Evolutionary conservation across 441 rosid genomes (phyloP).

Genomic region (Mallotus japonicus): DNA sequence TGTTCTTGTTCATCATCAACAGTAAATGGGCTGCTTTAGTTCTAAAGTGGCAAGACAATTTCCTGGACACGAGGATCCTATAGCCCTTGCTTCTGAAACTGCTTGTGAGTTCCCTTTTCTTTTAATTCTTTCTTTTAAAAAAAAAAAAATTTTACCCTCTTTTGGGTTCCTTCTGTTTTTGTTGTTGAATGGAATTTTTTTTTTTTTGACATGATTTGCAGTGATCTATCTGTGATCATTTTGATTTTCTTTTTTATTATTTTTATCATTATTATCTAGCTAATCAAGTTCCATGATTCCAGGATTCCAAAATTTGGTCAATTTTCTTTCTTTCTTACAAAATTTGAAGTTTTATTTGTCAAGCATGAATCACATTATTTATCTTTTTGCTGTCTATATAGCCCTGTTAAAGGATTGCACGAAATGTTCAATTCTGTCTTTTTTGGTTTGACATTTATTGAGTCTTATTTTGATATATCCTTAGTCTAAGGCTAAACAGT

Average conservation of each 20-base stretch:
- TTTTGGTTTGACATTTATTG: not conserved
- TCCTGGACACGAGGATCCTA: slow-evolving; percentile 82
- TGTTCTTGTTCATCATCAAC: too few relatives aligned
- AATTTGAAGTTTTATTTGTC: not conserved
- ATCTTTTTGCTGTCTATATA: too few relatives aligned
- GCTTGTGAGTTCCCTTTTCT: slow-evolving; percentile 59
- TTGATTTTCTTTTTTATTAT: not conserved
- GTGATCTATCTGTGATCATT: too few relatives aligned
- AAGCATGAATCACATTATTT: not conserved
- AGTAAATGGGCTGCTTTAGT: slow-evolving; percentile 80
- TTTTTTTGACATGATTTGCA: too few relatives aligned
- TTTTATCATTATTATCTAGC: not conserved
- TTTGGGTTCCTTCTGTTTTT: not conserved
- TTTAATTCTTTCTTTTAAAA: not conserved
- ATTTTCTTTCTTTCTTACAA: not conserved
- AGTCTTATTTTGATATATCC: not conserved
- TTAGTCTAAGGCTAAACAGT: not conserved
- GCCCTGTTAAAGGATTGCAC: too few relatives aligned
- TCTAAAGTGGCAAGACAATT: slow-evolving; percentile 66
- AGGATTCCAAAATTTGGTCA: not conserved
- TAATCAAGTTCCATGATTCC: not conserved
- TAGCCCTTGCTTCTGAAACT: slow-evolving; percentile 80
- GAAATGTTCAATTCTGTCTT: not conserved
- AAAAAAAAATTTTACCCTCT: too few relatives aligned
- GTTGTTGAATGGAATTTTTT: too few relatives aligned